Conservation (phyloP, 2,329 filamentous ascomycete genomes). For the Talaromyces piceae region DNA sequence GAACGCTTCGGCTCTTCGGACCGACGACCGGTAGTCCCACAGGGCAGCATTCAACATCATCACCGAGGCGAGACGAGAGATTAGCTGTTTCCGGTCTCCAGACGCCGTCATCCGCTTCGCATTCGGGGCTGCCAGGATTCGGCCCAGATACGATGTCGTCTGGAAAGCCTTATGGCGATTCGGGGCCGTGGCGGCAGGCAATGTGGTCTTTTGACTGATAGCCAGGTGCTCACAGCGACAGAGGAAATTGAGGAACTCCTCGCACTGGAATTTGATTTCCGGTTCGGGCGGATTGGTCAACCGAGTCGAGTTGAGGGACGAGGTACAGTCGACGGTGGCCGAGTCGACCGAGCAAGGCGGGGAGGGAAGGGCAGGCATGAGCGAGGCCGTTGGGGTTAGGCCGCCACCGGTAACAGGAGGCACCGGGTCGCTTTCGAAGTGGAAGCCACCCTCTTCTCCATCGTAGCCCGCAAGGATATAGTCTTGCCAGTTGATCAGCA, state of each 20-base stretch:
- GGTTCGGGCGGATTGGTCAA: conserved; percentile 14
- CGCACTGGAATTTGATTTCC: conserved; percentile 29
- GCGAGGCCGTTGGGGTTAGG: not conserved
- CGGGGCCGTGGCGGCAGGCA: conserved; percentile 13
- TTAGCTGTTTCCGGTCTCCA: conserved; percentile 33
- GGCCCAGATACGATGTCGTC: conserved; percentile 23
- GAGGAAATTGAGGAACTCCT: conserved; percentile 33
- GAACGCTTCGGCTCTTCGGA: conserved; percentile 23
- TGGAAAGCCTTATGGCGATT: conserved; percentile 24
- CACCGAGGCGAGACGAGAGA: conserved; percentile 27
- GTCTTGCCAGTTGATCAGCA: conserved; percentile 37
- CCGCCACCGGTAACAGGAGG: conserved; percentile 9
- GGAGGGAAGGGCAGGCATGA: conserved; percentile 17
- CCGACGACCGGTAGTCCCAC: conserved; percentile 33
- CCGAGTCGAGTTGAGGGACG: conserved; percentile 6
- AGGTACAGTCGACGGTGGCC: conserved; percentile 1
- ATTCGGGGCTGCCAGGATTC: conserved; percentile 27
- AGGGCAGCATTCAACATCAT: conserved; percentile 33
- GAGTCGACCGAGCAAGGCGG: conserved; percentile 11
- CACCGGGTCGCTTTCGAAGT: conserved; percentile 21
- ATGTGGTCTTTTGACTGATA: conserved; percentile 19
- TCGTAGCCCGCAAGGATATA: conserved; percentile 36
- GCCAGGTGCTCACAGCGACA: conserved; percentile 31
- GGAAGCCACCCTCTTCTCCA: conserved; percentile 26
- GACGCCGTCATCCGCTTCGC: conserved; percentile 26